phyloP scores from a whole-genome alignment of 2,329 filamentous ascomycete species.

The Arthrobotrys entomopaga region DNA sequence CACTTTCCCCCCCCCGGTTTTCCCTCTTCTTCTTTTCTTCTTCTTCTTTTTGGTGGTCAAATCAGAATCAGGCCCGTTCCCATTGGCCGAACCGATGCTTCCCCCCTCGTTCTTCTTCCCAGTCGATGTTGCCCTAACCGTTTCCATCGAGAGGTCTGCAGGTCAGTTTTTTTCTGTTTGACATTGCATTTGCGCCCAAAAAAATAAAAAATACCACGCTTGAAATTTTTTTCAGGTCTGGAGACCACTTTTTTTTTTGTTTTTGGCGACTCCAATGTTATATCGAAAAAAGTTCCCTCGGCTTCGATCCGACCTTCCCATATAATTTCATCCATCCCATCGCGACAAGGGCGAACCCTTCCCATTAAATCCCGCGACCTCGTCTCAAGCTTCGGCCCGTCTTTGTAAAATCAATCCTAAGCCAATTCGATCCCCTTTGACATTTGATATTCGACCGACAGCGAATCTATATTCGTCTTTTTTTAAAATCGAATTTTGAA shows the following conservation, averaged over 20 bases:
- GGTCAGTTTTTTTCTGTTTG: no score
- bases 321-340: not conserved
- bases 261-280: no score
- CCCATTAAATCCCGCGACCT: conserved; percentile 37
- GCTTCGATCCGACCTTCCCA: conserved; percentile 39
- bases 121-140: no score
- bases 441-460: conserved; percentile 46
- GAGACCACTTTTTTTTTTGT: not conserved
- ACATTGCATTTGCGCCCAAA: not conserved
- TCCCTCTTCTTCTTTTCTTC: not conserved
- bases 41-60: conserved; percentile 7
- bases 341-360: conserved; percentile 53
- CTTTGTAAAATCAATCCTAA: conserved; percentile 50
- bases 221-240: conserved; percentile 15
- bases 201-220: conserved; percentile 8
- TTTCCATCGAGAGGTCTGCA: no score
- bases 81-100: conserved; percentile 27
- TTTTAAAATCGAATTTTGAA: not conserved
- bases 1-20: no score
- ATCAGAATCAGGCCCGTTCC: conserved; percentile 41
- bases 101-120: conserved; percentile 3
- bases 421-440: conserved; percentile 11
- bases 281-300: conserved; percentile 17
- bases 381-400: conserved; percentile 56
- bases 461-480: not conserved